These are phyloP conservation scores for Chaetothyriales sp. DNA, from an alignment of 2,329 filamentous ascomycete genomes.

Conservation along the genomic window DNA sequence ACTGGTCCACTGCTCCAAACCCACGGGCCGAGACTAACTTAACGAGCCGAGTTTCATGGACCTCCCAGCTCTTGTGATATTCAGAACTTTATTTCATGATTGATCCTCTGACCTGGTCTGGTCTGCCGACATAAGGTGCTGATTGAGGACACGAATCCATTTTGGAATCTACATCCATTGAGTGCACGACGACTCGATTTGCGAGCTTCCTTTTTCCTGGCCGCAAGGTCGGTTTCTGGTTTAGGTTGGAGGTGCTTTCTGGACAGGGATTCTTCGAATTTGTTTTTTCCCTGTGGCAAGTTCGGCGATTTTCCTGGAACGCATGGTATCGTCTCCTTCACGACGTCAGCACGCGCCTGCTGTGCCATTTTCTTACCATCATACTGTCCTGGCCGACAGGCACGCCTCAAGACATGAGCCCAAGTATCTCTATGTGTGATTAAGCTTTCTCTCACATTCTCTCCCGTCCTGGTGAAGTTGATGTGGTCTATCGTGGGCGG, in stretches of 20 bases:
- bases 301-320: background rate
- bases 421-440: background rate
- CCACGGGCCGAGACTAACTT: background rate
- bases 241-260: background rate
- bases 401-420: background rate
- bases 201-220: background rate
- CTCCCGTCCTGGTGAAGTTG: background rate
- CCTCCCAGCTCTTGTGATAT: background rate
- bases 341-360: background rate
- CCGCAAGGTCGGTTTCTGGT: background rate
- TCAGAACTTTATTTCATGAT: background rate
- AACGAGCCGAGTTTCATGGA: background rate
- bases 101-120: background rate
- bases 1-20: background rate
- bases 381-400: background rate
- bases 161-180: background rate
- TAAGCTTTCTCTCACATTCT: background rate
- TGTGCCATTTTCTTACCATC: background rate
- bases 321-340: background rate
- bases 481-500: background rate
- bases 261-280: background rate
- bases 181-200: background rate
- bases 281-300: background rate
- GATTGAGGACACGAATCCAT: background rate
- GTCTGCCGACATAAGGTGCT: background rate